Percentiles rank a stretch among this genome's conserved stretches.
phyloP scores from a whole-genome alignment of 2,329 filamentous ascomycete genomes.

The Pleoardoris graminearum region DNA sequence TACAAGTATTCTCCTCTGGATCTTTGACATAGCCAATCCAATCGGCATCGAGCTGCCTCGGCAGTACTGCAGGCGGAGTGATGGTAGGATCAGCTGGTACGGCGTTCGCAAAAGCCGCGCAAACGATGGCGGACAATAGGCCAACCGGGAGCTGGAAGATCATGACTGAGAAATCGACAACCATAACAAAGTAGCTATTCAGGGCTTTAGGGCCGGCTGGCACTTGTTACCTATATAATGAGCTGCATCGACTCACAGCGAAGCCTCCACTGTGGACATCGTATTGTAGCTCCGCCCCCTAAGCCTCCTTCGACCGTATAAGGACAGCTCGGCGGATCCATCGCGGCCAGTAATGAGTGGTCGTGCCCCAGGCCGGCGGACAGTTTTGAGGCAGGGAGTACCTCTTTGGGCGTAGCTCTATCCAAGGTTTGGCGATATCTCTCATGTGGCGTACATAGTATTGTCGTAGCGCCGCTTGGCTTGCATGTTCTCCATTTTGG shows the following conservation, averaged over 20 bases:
- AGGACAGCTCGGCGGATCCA: background rate
- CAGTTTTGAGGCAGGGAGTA: background rate
- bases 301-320: background rate
- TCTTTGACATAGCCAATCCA: slow-evolving; percentile 33
- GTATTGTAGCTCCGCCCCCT: background rate
- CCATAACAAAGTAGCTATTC: background rate
- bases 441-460: background rate
- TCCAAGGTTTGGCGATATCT: background rate
- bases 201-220: background rate
- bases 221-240: background rate
- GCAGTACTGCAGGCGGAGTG: slow-evolving; percentile 31
- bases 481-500: background rate
- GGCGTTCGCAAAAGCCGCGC: slow-evolving; percentile 19
- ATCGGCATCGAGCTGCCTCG: slow-evolving; percentile 27
- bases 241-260: background rate
- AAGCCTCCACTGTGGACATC: slow-evolving; percentile 1
- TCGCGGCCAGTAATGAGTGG: background rate
- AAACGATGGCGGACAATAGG: slow-evolving; percentile 19
- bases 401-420: background rate
- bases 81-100: slow-evolving; percentile 35
- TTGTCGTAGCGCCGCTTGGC: background rate
- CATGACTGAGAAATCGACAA: slow-evolving; percentile 16
- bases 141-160: slow-evolving; percentile 15
- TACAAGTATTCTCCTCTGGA: slow-evolving; percentile 26
- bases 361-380: background rate